Conservation (phyloP, 305 asterid genomes). For the Fraxinus nigra region DNA sequence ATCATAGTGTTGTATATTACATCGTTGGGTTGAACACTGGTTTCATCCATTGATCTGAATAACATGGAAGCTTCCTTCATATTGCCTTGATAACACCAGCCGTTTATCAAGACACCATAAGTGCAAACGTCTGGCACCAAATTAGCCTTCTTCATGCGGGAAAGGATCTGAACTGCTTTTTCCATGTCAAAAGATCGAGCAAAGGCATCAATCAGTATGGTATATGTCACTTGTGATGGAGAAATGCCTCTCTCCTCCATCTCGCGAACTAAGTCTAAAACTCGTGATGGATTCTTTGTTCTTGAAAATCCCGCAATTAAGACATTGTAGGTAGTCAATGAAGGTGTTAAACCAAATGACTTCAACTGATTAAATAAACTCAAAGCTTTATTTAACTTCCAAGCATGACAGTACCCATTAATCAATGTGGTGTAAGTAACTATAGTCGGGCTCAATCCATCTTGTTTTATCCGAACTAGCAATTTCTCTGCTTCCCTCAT, state of each 20-base stretch:
- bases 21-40: conserved; percentile 46
- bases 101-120: conserved; percentile 63
- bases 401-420: conserved; percentile 46
- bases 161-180: conserved; percentile 50
- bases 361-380: conserved; percentile 44
- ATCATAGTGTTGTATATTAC: conserved; percentile 65
- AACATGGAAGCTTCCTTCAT: conserved; percentile 70
- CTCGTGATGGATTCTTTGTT: conserved; percentile 35
- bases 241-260: conserved; percentile 65
- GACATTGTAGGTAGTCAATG: conserved; percentile 52
- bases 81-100: conserved; percentile 64
- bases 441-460: conserved; percentile 46
- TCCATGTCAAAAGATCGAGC: conserved; percentile 57
- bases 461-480: conserved; percentile 43
- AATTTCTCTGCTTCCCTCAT: conserved; percentile 44
- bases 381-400: conserved; percentile 46
- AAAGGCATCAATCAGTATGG: conserved; percentile 61
- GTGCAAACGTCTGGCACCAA: conserved; percentile 57
- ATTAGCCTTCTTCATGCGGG: conserved; percentile 46
- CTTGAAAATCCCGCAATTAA: conserved; percentile 48
- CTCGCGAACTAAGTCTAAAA: conserved; percentile 45
- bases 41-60: conserved; percentile 45
- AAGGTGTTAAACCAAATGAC: conserved; percentile 47
- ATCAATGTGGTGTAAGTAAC: conserved; percentile 55
- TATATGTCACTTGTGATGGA: conserved; percentile 63